Evolutionary conservation across 2,329 filamentous ascomycete species (phyloP).

Genomic region (Ophiostoma triangulosporum): DNA sequence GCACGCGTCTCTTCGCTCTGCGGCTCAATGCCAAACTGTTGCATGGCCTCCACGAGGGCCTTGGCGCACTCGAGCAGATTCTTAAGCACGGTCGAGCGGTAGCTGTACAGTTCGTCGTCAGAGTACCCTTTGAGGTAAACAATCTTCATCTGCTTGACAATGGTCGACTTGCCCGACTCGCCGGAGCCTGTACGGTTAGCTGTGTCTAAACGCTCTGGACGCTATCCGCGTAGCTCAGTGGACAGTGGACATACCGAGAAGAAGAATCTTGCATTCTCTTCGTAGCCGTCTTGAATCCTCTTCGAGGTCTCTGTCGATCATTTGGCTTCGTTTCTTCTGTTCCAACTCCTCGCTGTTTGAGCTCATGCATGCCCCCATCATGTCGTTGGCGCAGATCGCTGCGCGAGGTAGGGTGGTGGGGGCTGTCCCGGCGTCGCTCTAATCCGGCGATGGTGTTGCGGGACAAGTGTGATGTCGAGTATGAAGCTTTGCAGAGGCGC

Average conservation of each 20-base stretch:
- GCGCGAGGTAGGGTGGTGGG: neutral
- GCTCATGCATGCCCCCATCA: conserved; percentile 91
- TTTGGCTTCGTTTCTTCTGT: conserved; percentile 91
- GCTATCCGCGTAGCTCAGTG: neutral
- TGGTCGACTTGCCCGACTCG: conserved; percentile 97
- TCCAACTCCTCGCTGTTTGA: conserved; percentile 74
- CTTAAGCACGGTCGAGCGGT: conserved; percentile 94
- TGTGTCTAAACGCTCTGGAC: neutral
- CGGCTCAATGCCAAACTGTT: conserved; percentile 77
- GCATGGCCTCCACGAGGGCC: conserved; percentile 80
- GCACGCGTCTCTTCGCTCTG: conserved; percentile 57
- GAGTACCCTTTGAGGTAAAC: conserved; percentile 98
- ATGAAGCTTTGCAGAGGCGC: too few relatives aligned
- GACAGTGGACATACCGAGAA: conserved; percentile 55
- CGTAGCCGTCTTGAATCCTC: conserved; percentile 87
- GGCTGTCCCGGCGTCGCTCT: too few relatives aligned
- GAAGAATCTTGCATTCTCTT: conserved; percentile 95
- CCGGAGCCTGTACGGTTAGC: conserved; percentile 58
- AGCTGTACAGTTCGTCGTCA: conserved; percentile 82
- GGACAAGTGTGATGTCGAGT: too few relatives aligned
- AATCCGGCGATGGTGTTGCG: too few relatives aligned
- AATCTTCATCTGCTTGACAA: conserved; percentile 99
- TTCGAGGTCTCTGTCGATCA: conserved; percentile 85
- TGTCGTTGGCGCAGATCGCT: conserved; percentile 2
- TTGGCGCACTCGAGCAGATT: conserved; percentile 96